Percentiles rank a stretch among this genome's conserved stretches.
phyloP scores from a whole-genome alignment of 345 rosid genomes.

The Excoecaria agallocha region DNA sequence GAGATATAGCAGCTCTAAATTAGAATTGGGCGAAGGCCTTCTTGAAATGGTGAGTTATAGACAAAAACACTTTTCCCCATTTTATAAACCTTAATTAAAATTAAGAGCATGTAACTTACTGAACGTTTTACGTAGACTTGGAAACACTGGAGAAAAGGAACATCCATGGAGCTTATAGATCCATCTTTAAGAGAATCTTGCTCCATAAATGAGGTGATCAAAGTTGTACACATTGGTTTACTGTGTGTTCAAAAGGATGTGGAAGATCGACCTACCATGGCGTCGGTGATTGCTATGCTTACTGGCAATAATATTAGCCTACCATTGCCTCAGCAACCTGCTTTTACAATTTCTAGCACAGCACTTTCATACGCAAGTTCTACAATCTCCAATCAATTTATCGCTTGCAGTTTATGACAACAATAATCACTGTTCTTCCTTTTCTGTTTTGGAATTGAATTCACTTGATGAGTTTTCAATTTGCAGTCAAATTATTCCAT shows the following conservation, averaged over 20 bases:
- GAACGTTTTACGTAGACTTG: constrained; percentile 34
- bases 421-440: too few species aligned
- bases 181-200: constrained; percentile 27
- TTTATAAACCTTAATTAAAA: too few species aligned
- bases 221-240: constrained; percentile 51
- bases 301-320: constrained; percentile 36
- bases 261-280: constrained; percentile 42
- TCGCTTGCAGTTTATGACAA: neutral
- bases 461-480: too few species aligned
- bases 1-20: neutral
- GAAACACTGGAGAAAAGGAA: constrained; percentile 46
- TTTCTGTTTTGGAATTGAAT: too few species aligned
- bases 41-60: neutral
- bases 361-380: too few species aligned
- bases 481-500: too few species aligned
- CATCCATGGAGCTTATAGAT: constrained; percentile 44
- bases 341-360: neutral
- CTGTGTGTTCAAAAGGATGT: constrained; percentile 63
- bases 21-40: neutral
- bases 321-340: constrained; percentile 36
- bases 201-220: constrained; percentile 35
- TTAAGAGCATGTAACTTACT: too few species aligned
- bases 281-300: constrained; percentile 41
- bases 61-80: neutral
- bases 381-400: neutral